These are phyloP conservation scores for Myrica gale DNA, from an alignment of 306 rosid genomes.

Conservation along the genomic window DNA sequence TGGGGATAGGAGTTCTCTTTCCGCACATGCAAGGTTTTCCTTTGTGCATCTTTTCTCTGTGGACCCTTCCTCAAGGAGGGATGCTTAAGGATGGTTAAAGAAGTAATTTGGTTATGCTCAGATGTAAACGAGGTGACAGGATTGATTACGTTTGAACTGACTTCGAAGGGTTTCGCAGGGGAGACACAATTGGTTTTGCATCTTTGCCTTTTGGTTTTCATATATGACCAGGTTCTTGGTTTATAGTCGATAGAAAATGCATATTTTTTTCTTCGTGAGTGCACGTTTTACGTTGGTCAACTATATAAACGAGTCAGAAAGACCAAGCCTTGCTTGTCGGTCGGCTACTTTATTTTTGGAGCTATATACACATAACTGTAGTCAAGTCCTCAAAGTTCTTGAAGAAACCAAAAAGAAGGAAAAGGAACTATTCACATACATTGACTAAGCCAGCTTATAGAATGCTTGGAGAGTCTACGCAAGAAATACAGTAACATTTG, in stretches of 20 bases:
- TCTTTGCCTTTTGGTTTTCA: too few relatives aligned
- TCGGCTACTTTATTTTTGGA: too few relatives aligned
- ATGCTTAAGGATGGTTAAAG: not conserved
- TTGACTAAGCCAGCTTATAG: too few relatives aligned
- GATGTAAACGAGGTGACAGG: not conserved
- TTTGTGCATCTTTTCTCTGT: not conserved
- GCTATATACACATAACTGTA: too few relatives aligned
- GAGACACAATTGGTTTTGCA: too few relatives aligned
- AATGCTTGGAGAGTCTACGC: too few relatives aligned
- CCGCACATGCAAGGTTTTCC: not conserved
- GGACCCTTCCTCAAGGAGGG: not conserved
- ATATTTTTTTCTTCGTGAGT: not conserved
- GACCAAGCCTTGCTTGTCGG: not conserved
- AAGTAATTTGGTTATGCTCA: not conserved
- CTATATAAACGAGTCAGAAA: not conserved
- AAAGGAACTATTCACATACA: too few relatives aligned
- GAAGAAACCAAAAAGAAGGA: not conserved
- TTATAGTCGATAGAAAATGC: not conserved
- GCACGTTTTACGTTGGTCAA: not conserved
- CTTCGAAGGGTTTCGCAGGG: too few relatives aligned
- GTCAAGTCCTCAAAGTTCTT: not conserved
- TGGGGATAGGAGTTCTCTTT: not conserved
- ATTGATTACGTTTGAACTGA: too few relatives aligned
- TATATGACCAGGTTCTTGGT: not conserved
- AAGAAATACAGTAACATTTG: too few relatives aligned